phyloP scores from a whole-genome alignment of 495 filamentous ascomycete species.

The Filosporella fistucella region DNA sequence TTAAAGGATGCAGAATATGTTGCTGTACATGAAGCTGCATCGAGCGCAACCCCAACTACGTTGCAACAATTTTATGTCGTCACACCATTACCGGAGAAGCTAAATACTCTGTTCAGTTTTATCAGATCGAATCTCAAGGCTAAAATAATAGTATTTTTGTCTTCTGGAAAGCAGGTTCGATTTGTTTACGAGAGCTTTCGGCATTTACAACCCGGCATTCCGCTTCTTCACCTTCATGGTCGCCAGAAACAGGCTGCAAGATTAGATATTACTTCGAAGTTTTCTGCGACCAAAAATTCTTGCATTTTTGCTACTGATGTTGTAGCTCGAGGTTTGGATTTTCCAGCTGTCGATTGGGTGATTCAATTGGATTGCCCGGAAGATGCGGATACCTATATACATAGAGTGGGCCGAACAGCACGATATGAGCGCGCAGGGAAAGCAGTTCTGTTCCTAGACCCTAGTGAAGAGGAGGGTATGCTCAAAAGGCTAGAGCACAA shows the following conservation, averaged over 20 bases:
- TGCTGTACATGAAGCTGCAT: constrained; percentile 80
- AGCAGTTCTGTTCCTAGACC: constrained; percentile 88
- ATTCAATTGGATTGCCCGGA: constrained; percentile 93
- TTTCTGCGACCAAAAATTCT: constrained; percentile 68
- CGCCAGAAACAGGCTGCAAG: constrained; percentile 88
- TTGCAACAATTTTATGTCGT: constrained; percentile 90
- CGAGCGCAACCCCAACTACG: constrained; percentile 73
- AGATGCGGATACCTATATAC: constrained; percentile 96
- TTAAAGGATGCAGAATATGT: constrained; percentile 92
- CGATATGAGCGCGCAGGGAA: constrained; percentile 85
- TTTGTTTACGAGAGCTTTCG: constrained; percentile 93
- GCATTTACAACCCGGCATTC: constrained; percentile 90
- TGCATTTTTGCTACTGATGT: constrained; percentile 96
- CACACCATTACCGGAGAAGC: constrained; percentile 77
- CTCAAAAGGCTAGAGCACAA: constrained; percentile 75
- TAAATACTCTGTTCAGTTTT: constrained; percentile 90
- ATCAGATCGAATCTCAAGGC: constrained; percentile 80
- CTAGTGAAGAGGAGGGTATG: constrained; percentile 86
- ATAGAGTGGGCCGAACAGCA: constrained; percentile 91
- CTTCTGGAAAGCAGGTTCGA: constrained; percentile 91
- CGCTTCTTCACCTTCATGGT: constrained; percentile 91
- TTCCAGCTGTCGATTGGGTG: constrained; percentile 97
- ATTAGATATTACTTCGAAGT: constrained; percentile 78
- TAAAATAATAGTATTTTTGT: constrained; percentile 93
- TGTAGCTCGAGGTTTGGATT: constrained; percentile 88